Evolutionary conservation across 768 basidiomycete genomes (phyloP).

Genomic region (Calocera viscosa): DNA sequence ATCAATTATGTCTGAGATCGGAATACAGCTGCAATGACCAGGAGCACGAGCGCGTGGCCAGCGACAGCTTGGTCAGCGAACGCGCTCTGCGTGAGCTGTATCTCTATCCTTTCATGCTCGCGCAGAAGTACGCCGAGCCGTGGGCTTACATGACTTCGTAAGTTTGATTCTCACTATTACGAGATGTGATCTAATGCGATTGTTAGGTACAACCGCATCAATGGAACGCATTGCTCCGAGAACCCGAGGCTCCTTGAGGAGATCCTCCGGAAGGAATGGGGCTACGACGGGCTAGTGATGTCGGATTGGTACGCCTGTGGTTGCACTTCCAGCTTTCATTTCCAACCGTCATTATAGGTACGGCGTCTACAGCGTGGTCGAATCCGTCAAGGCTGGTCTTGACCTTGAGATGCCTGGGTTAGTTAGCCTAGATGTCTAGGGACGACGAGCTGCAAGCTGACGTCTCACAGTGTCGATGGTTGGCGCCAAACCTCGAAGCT

Average conservation of each 20-base stretch:
- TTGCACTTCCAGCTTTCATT: background rate
- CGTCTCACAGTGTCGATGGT: constrained; percentile 38
- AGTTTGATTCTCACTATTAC: background rate
- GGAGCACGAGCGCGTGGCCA: constrained; percentile 55
- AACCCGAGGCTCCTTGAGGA: constrained; percentile 45
- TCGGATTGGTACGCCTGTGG: constrained; percentile 53
- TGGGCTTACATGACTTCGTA: constrained; percentile 16
- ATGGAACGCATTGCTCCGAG: constrained; percentile 62
- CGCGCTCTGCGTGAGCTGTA: constrained; percentile 47
- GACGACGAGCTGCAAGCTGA: background rate
- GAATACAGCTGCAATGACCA: constrained; percentile 60
- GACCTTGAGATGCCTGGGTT: constrained; percentile 69
- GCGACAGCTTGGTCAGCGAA: constrained; percentile 36
- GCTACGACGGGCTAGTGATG: constrained; percentile 62
- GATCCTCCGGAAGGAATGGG: constrained; percentile 62
- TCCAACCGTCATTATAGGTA: constrained; percentile 36
- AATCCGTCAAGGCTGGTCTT: constrained; percentile 57
- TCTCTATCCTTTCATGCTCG: constrained; percentile 51
- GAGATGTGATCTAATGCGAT: constrained; percentile 10
- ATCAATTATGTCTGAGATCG: background rate
- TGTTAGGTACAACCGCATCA: constrained; percentile 32
- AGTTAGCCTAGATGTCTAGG: constrained; percentile 6
- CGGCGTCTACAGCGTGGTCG: constrained; percentile 55
- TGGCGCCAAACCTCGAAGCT: constrained; percentile 22
- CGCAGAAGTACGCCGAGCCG: constrained; percentile 48